Conservation (phyloP, 2,329 filamentous ascomycete genomes). For the Cladorrhinum sp. region DNA sequence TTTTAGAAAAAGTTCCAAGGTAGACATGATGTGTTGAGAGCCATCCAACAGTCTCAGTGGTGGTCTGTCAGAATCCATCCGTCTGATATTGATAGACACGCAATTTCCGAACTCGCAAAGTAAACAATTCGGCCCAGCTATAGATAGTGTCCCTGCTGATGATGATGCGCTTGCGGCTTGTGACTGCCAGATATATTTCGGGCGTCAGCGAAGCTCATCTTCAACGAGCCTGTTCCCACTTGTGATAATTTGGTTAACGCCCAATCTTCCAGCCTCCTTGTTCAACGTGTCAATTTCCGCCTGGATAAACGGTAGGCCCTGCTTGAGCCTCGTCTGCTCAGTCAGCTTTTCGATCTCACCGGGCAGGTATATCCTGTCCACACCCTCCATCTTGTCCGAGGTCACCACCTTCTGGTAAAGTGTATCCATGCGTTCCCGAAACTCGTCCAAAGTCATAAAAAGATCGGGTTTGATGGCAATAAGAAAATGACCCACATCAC, state of each 20-base stretch:
- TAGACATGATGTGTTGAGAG: too few species aligned
- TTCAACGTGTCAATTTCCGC: conserved; percentile 56
- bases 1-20: too few species aligned
- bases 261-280: conserved; percentile 48
- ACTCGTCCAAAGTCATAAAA: conserved; percentile 69
- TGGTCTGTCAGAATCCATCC: too few species aligned
- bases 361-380: conserved; percentile 59
- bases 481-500: conserved; percentile 73
- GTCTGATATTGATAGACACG: too few species aligned
- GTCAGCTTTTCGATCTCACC: conserved; percentile 60
- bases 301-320: conserved; percentile 57
- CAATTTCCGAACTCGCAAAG: too few species aligned
- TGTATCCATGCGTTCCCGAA: conserved; percentile 58
- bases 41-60: too few species aligned
- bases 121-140: too few species aligned
- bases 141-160: too few species aligned
- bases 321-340: conserved; percentile 49
- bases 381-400: conserved; percentile 52
- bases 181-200: too few species aligned
- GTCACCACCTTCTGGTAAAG: conserved; percentile 53
- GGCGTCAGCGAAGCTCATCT: too few species aligned
- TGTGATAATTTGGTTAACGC: conserved; percentile 28
- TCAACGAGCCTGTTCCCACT: too few species aligned
- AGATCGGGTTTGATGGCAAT: conserved; percentile 71
- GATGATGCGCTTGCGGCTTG: too few species aligned